Evolutionary conservation across 371 early-diverging fungal genomes (phyloP), one percentile per base, ranked within the genome.

Genomic region (Mortierella sp.): DNA sequence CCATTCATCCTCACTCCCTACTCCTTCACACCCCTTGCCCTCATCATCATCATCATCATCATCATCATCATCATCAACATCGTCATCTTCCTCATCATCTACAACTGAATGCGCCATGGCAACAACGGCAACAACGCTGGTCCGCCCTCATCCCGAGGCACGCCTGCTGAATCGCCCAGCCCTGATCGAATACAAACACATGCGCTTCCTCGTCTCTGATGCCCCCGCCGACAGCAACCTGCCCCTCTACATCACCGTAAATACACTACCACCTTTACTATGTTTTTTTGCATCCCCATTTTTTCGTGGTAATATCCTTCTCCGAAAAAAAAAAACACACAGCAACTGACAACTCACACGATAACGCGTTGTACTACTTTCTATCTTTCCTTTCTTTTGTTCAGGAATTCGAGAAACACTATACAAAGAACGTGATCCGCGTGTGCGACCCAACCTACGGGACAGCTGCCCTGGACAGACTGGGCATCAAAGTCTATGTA

Each of bases 391-490:
- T 74, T 13, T 43, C 24, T 41, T 22, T 53, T 52, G 6, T 55
- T 50, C 22, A 82, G 82, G 82, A 96, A 83, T 93, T 97, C 75
- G 81, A 85, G 11, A 86, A 88, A 40, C 87, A 93, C 44, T 79
- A 89, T 47, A 95, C 94, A 31, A 92, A 92, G 19, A 94, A 95
- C 68, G 92, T 96, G 10, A 95, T 96, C 5, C 91, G 97, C 8
- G 97, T 95, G 5, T 97, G 97, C 80, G 96, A 97, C 77, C 96
- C 97, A 8, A 96, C 97, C 14, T 97, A 98, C 77, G 85, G 80
- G 43, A 85, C 88, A 19, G 86, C 82, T 16, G 88, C 88, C 7
- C 76, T 96, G 40, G 87, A 88, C 48, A 88, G 83, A 43, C 83
- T 90, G 24, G 90, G 90, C 19, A 95, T 98, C 74, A 85, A 90